Evolutionary conservation across 768 basidiomycete genomes (phyloP), one percentile per base, ranked within the genome.

Genomic region (Cystoderma amianthinum): DNA sequence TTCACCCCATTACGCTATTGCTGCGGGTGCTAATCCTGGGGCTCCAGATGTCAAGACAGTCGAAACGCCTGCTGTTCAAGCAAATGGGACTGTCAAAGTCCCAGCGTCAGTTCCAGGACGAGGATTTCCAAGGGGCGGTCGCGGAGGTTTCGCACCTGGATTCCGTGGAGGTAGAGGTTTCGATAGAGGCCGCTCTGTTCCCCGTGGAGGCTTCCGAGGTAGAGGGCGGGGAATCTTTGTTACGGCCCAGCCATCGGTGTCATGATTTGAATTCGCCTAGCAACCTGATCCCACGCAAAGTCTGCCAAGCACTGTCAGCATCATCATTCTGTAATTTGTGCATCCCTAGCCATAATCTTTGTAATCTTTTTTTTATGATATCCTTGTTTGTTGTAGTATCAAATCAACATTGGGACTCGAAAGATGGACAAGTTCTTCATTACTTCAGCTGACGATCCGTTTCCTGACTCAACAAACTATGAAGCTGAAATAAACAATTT

Each of bases 171-270:
- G 62, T 33, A 59, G 64, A 25, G 61, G 59, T 17, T 54, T 52
- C 23, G 62, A 64, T 13, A 52, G 66, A 20, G 61, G 62, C 20
- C 55, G 65, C 32, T 67, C 65, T 18, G 45, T 32, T 15, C 52
- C 55, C 11, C 50, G 63, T 40, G 62, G 65, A 1, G 55, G 52
- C 20, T 61, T 61, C 42, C 57, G 68, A 41, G 69, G 70, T 17
- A 57, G 68, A 38, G 68, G 65, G 10, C 54, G 67, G 18, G 68
- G 64, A 25, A 19, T 30, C 10, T 49, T 48, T 30, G 41, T 51
- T 15, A 33, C 57, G 28, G 9, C 28, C 28, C 25, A 21, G 12
- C 25, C 39, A 6, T 40, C n/a, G 25, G n/a, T 28, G n/a, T 28
- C 25, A 28, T 28, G n/a, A 28, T n/a, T 28, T 28, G 25, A n/a